Conservation (phyloP, 441 rosid species). For the Euphorbia schlechtendalii region DNA sequence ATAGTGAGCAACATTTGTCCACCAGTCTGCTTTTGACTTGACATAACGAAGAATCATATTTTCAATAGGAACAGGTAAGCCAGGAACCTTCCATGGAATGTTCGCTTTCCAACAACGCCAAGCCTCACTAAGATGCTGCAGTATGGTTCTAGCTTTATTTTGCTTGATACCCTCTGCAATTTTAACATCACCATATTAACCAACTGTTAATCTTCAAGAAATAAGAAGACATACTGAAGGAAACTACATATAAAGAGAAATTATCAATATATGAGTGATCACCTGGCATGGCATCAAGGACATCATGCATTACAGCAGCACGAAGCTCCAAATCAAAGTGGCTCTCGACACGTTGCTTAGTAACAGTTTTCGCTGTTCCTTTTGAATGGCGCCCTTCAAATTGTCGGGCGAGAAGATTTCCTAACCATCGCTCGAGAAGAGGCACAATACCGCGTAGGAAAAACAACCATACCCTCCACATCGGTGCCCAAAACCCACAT, state of each 20-base stretch:
- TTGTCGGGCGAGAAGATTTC: conserved; percentile 89
- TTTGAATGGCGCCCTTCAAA: conserved; percentile 99
- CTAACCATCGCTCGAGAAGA: conserved; percentile 88
- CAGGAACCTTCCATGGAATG: conserved; percentile 99
- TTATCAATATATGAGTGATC: conserved; percentile 6
- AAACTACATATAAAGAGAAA: neutral
- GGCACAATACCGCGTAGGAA: conserved; percentile 96
- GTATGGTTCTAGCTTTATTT: conserved; percentile 84
- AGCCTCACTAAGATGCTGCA: conserved; percentile 99
- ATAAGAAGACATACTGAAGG: conserved; percentile 8
- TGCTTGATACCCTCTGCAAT: conserved; percentile 94
- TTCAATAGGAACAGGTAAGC: conserved; percentile 94
- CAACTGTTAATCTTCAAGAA: neutral
- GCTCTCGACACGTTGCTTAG: conserved; percentile 97
- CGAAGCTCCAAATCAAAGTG: conserved; percentile 97
- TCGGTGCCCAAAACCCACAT: conserved; percentile 99
- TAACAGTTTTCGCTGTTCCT: conserved; percentile 97
- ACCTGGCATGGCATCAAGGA: conserved; percentile 99
- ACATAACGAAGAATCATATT: conserved; percentile 98
- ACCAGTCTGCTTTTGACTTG: conserved; percentile 98
- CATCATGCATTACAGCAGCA: conserved; percentile 98
- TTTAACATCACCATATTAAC: conserved; percentile 9
- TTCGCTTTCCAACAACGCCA: conserved; percentile 99
- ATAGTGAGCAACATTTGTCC: conserved; percentile 99
- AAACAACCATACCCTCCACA: conserved; percentile 99